Conservation (phyloP, 2,329 filamentous ascomycete species). For the Botrytis tulipae region DNA sequence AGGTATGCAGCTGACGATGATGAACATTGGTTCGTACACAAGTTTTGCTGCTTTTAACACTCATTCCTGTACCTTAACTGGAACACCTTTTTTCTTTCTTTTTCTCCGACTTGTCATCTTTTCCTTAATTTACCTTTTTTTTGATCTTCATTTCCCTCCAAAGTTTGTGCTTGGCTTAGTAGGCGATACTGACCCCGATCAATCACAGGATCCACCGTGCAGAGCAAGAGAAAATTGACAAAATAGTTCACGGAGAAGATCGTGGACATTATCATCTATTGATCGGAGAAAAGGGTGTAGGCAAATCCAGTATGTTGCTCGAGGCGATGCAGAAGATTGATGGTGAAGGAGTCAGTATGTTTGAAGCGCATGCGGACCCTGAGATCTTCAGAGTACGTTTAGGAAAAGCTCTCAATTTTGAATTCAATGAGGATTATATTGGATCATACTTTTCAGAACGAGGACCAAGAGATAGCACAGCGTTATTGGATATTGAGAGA, state of each 20-base stretch:
- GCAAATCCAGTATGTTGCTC: conserved; percentile 94
- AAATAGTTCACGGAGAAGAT: conserved; percentile 72
- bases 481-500: conserved; percentile 90
- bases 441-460: conserved; percentile 93
- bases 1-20: conserved; percentile 33
- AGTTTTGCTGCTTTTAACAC: neutral
- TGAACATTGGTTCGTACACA: conserved; percentile 55
- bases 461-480: conserved; percentile 87
- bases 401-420: conserved; percentile 91
- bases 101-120: neutral
- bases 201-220: conserved; percentile 62
- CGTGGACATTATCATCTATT: conserved; percentile 87
- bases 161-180: neutral
- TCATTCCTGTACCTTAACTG: neutral
- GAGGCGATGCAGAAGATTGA: conserved; percentile 93
- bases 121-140: neutral
- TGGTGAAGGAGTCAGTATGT: conserved; percentile 87
- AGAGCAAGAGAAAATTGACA: conserved; percentile 78
- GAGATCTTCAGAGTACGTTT: conserved; percentile 93
- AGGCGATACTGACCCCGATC: neutral
- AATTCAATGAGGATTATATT: conserved; percentile 97
- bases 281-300: conserved; percentile 92
- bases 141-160: neutral
- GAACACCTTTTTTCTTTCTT: neutral
- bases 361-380: conserved; percentile 91